A percentile compares a stretch with the other conserved stretches of the same genome.
Conservation (phyloP, 345 rosid species). For the Bruguiera sexangula region DNA sequence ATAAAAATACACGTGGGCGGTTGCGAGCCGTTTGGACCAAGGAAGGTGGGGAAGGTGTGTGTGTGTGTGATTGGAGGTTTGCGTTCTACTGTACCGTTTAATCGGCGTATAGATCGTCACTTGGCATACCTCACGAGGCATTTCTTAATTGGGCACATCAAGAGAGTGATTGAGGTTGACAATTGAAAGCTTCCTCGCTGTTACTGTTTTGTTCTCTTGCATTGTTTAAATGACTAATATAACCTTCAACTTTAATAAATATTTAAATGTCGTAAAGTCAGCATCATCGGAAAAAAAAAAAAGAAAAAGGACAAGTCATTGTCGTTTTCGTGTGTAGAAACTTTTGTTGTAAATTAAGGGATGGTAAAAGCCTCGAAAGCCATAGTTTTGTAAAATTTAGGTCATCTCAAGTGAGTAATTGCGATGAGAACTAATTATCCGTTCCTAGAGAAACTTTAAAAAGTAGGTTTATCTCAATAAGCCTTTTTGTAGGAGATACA, state of each 20-base stretch:
- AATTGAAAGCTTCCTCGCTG: slow-evolving; percentile 20
- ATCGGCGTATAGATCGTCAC: slow-evolving; percentile 12
- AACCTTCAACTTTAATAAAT: not conserved
- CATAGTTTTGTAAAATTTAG: too few species aligned
- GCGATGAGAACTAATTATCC: too few species aligned
- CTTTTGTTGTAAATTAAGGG: too few species aligned
- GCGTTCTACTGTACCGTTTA: slow-evolving; percentile 14
- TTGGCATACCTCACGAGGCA: slow-evolving; percentile 17
- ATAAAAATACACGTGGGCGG: slow-evolving; percentile 63
- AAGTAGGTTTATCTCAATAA: too few species aligned
- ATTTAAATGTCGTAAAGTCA: too few species aligned
- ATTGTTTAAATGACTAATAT: not conserved
- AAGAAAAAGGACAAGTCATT: not conserved
- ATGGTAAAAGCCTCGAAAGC: too few species aligned
- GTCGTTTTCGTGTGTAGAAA: too few species aligned
- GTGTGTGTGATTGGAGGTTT: not conserved
- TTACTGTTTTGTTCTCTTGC: not conserved
- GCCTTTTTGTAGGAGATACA: too few species aligned
- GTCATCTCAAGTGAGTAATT: too few species aligned
- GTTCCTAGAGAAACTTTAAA: too few species aligned
- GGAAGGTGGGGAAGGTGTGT: slow-evolving; percentile 15
- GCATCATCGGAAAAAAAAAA: too few species aligned
- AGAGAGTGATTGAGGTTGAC: slow-evolving; percentile 21
- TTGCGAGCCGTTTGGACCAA: slow-evolving; percentile 52
- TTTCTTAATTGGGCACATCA: slow-evolving; percentile 17